These are phyloP conservation scores for Saksenaea oblongispora DNA, from an alignment of 371 early-diverging fungal species.

Conservation along the genomic window DNA sequence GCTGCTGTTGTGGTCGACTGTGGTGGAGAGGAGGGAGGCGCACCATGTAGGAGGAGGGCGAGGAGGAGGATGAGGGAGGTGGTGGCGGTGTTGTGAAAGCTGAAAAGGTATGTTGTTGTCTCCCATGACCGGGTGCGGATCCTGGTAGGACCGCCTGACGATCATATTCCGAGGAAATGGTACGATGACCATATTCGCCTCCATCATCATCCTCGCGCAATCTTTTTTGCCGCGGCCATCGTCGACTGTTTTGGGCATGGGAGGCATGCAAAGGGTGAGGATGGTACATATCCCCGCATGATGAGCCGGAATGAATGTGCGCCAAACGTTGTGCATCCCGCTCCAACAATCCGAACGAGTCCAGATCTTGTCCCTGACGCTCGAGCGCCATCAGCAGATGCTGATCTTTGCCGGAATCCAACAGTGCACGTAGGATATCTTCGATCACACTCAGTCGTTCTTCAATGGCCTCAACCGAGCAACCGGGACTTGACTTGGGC, in stretches of 20 bases:
- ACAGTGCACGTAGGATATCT: slow-evolving; percentile 35
- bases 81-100: not conserved
- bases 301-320: slow-evolving; percentile 10
- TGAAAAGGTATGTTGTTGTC: slow-evolving; percentile 3
- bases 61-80: slow-evolving; percentile 8
- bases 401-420: slow-evolving; percentile 2
- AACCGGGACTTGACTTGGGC: not conserved
- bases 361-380: slow-evolving; percentile 5
- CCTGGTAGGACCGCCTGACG: slow-evolving; percentile 4
- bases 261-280: slow-evolving; percentile 19
- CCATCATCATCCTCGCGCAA: not conserved
- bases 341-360: slow-evolving; percentile 8
- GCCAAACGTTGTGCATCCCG: slow-evolving; percentile 9
- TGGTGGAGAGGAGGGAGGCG: slow-evolving; percentile 3
- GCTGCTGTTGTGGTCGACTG: not conserved
- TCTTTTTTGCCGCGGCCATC: not conserved
- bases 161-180: not conserved
- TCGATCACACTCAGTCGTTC: slow-evolving; percentile 41
- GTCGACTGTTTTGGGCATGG: slow-evolving; percentile 17
- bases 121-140: slow-evolving; percentile 9
- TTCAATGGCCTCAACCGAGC: slow-evolving; percentile 42
- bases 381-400: slow-evolving; percentile 4
- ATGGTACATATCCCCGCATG: slow-evolving; percentile 17
- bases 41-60: slow-evolving; percentile 8
- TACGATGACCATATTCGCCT: not conserved